These are phyloP conservation scores for Solanum sejunctum DNA, from an alignment of 257 asterid species.

Conservation along the genomic window DNA sequence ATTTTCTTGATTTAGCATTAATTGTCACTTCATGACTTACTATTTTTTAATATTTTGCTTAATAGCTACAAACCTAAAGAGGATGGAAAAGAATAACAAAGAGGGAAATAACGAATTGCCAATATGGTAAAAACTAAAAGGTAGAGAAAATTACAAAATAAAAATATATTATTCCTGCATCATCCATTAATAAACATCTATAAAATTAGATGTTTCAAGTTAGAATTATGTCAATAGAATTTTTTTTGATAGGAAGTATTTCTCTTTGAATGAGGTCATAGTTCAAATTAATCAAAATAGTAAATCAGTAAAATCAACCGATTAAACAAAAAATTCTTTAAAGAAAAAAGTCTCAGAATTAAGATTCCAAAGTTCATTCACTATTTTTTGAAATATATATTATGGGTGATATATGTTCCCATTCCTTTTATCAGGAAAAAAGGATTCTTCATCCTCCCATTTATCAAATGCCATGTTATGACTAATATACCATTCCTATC, in stretches of 20 bases:
- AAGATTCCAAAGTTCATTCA: conserved; percentile 15
- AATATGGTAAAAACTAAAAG: not conserved
- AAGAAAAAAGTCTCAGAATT: not conserved
- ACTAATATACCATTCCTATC: not conserved
- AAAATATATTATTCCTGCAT: not conserved
- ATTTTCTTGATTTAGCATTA: not conserved
- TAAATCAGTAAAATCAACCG: not conserved
- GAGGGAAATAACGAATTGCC: not conserved
- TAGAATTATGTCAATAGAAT: not conserved
- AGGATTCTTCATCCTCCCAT: conserved; percentile 9
- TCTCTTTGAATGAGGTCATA: not conserved
- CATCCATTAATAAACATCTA: no score
- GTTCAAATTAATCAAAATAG: not conserved
- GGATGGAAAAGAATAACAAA: not conserved
- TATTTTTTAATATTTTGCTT: not conserved
- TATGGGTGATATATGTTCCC: not conserved
- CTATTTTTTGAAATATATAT: conserved; percentile 6
- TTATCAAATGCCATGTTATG: conserved; percentile 9
- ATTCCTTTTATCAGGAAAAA: not conserved
- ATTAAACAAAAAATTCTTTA: not conserved
- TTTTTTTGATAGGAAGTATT: not conserved
- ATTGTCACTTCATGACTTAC: not conserved
- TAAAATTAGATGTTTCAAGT: not conserved
- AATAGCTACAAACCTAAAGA: not conserved
- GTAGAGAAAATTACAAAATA: not conserved